Percentiles rank a stretch among this genome's conserved stretches.
phyloP scores from a whole-genome alignment of 768 basidiomycete species.

The Strobilomyces dryophilus region DNA sequence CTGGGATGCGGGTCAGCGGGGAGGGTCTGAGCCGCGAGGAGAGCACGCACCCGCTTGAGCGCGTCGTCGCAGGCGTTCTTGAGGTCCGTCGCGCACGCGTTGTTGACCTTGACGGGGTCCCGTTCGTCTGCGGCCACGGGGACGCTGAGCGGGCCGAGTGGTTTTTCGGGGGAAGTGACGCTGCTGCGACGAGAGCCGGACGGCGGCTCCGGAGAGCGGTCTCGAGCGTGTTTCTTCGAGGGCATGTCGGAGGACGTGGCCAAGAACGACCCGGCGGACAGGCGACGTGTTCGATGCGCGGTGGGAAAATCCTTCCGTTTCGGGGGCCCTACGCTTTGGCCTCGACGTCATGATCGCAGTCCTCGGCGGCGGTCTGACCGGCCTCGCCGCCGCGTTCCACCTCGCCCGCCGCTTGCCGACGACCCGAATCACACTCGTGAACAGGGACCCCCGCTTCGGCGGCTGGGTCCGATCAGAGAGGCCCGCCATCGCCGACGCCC shows the following conservation, averaged over 20 bases:
- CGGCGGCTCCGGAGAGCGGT: slow-evolving; percentile 5
- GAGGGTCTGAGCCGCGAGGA: background rate
- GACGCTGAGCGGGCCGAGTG: slow-evolving; percentile 52
- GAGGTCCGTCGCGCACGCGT: slow-evolving; percentile 51
- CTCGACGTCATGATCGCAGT: slow-evolving; percentile 45
- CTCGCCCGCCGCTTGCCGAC: slow-evolving; percentile 62
- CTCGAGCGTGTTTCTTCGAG: slow-evolving; percentile 16
- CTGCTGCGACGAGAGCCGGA: slow-evolving; percentile 26
- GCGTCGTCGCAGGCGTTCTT: slow-evolving; percentile 84
- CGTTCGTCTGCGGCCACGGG: slow-evolving; percentile 40
- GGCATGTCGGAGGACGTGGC: slow-evolving; percentile 14
- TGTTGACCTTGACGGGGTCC: slow-evolving; percentile 60
- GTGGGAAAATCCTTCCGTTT: slow-evolving; percentile 18
- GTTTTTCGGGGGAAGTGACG: slow-evolving; percentile 33
- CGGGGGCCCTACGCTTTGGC: too few relatives aligned
- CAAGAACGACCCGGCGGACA: background rate
- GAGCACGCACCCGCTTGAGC: slow-evolving; percentile 69
- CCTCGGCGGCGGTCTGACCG: slow-evolving; percentile 78
- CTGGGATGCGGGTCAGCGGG: slow-evolving; percentile 37
- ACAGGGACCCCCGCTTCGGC: slow-evolving; percentile 60
- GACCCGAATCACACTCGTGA: slow-evolving; percentile 61
- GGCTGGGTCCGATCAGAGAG: slow-evolving; percentile 81
- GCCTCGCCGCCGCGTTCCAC: slow-evolving; percentile 78
- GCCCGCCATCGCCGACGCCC: slow-evolving; percentile 33
- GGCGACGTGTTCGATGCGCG: slow-evolving; percentile 21